A percentile compares a stretch with the other conserved stretches of the same genome.
Evolutionary conservation across 768 basidiomycete species (phyloP).

Genomic region (Agrocybe pediades): DNA sequence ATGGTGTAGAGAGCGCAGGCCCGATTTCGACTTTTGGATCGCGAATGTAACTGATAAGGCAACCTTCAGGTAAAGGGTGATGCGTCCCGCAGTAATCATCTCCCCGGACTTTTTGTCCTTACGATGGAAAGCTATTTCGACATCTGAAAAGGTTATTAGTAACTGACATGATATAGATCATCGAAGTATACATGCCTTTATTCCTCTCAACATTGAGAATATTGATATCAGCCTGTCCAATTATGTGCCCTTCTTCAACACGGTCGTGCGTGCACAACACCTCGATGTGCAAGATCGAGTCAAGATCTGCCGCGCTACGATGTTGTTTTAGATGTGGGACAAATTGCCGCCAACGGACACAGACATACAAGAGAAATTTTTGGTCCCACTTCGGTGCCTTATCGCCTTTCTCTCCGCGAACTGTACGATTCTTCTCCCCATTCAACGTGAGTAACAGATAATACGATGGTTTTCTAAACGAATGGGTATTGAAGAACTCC

Average conservation of each 20-base stretch:
- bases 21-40: background rate
- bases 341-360: background rate
- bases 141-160: background rate
- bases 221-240: background rate
- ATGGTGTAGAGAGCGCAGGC: background rate
- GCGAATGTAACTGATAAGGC: background rate
- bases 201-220: background rate
- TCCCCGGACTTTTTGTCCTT: background rate
- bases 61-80: background rate
- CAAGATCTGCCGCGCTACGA: background rate
- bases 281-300: background rate
- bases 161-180: background rate
- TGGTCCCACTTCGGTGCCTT: constrained; percentile 1
- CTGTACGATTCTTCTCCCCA: background rate
- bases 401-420: background rate
- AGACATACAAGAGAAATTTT: constrained; percentile 5
- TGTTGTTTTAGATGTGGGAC: background rate
- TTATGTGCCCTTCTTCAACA: background rate
- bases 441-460: background rate
- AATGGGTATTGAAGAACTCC: background rate
- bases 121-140: background rate
- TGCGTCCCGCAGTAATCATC: background rate
- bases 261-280: background rate
- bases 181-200: background rate
- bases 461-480: background rate